phyloP scores from a whole-genome alignment of 2,329 filamentous ascomycete species.

The Penicillium occitanis region DNA sequence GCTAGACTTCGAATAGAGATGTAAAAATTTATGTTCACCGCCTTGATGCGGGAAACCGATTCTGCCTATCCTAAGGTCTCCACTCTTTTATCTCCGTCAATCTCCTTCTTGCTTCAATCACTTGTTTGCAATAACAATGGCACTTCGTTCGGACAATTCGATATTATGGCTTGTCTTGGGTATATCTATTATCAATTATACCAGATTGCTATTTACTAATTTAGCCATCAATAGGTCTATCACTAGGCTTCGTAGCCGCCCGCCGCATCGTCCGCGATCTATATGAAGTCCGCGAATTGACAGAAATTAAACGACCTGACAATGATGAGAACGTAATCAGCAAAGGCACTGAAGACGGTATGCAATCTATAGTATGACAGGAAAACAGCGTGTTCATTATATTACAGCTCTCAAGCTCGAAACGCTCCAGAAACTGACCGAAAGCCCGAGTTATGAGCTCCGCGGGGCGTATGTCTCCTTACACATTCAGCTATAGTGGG shows the following conservation, averaged over 20 bases:
- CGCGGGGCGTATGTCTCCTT: slow-evolving; percentile 63
- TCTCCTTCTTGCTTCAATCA: neutral
- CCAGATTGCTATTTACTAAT: neutral
- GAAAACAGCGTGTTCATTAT: neutral
- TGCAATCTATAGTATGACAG: neutral
- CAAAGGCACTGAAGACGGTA: slow-evolving; percentile 69
- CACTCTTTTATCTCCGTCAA: slow-evolving; percentile 13
- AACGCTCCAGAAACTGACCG: slow-evolving; percentile 66
- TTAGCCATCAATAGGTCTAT: slow-evolving; percentile 32
- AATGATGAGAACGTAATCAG: slow-evolving; percentile 72
- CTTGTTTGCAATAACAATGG: slow-evolving; percentile 2
- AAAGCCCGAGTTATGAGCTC: slow-evolving; percentile 71
- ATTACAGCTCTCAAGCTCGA: slow-evolving; percentile 57
- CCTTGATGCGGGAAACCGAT: slow-evolving; percentile 28
- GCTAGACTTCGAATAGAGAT: slow-evolving; percentile 1
- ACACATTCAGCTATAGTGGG: slow-evolving; percentile 39
- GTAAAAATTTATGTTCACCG: slow-evolving; percentile 37
- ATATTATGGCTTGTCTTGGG: slow-evolving; percentile 20
- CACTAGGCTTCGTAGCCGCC: slow-evolving; percentile 49
- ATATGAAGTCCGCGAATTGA: slow-evolving; percentile 40
- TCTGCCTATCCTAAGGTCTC: slow-evolving; percentile 27
- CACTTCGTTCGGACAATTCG: slow-evolving; percentile 15
- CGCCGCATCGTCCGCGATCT: slow-evolving; percentile 58
- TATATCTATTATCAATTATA: neutral
- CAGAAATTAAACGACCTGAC: slow-evolving; percentile 63